Base-by-base conservation (phyloP, 1,284 basidiomycete species). In the Apiotrichum domesticum region DNA sequence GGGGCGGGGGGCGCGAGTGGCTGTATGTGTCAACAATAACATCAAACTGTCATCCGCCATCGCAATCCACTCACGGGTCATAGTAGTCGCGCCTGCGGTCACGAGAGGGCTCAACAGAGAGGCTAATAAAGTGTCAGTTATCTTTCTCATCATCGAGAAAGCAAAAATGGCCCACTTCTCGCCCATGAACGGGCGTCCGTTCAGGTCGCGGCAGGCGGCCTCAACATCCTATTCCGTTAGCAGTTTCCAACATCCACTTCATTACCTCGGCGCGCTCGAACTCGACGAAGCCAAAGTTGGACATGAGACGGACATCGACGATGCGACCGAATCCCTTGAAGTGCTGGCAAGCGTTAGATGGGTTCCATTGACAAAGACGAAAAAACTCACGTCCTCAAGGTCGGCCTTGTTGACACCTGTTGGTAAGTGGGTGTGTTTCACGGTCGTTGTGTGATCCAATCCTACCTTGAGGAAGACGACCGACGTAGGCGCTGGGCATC, bases 251-350 rank as follows among this genome's bases (percentile, higher is more conserved):
- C 9, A 3, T 6, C 33, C 41, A 39, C 13, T 14, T 6, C 6
- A 65, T 59, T 69, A 84, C 88, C 78, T 87, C 85, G 35, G 85
- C 78, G 67, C 79, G 87, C 74, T 93, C 92, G 68, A 93, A 96
- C 77, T 96, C 93, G 67, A 96, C 85, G 71, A 97, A 96, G 51
- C 91, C 93, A 69, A 95, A 96, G 44, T 89, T 89, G 55, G 88
- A 90, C 90, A 96, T 94, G 74, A 96, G 87, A 66, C 90, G 86
- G 76, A 90, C 87, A 77, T 96, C 93, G 66, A 88, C 81, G 66
- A 95, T 87, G 59, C 83, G 85, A 39, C 91, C 90, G 73, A 85
- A 88, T 58, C 85, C 85, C 61, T 90, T 87, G 74, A 95, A 94
- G 73, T 90, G 85, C 78, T 92, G 87, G 59, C 1, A 11, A 21